A percentile compares a stretch with the other conserved stretches of the same genome.
Evolutionary conservation across 768 basidiomycete species (phyloP).

Genomic region (Pseudohyphozyma bogoriensis): DNA sequence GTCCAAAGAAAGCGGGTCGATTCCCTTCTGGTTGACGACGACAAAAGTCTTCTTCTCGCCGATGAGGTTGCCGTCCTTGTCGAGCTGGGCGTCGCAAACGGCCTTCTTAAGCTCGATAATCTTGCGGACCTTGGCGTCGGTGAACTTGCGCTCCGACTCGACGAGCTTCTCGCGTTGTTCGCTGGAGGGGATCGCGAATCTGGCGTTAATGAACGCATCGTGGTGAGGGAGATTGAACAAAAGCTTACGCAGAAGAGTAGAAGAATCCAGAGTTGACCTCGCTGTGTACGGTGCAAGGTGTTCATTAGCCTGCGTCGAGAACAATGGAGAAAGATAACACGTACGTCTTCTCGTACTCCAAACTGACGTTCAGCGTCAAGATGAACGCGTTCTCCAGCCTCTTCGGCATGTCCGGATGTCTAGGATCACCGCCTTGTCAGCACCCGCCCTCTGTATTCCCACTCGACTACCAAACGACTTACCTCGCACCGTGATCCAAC

Average conservation of each 20-base stretch:
- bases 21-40: conserved; percentile 96
- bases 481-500: conserved; percentile 90
- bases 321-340: conserved; percentile 36
- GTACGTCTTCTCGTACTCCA: conserved; percentile 99
- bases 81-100: conserved; percentile 88
- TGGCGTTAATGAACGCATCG: too few species aligned
- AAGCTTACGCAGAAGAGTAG: conserved; percentile 96
- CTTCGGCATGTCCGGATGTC: conserved; percentile 99
- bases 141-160: conserved; percentile 87
- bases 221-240: too few species aligned
- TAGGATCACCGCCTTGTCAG: too few species aligned
- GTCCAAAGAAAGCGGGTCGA: conserved; percentile 92
- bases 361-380: conserved; percentile 87
- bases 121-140: conserved; percentile 87
- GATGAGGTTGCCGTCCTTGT: conserved; percentile 42
- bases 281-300: conserved; percentile 42
- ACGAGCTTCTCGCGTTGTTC: conserved; percentile 98
- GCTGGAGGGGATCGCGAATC: too few species aligned
- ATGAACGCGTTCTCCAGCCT: conserved; percentile 92
- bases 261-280: conserved; percentile 99
- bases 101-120: conserved; percentile 92
- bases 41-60: conserved; percentile 67
- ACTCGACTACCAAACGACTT: too few species aligned
- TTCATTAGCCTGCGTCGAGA: conserved; percentile 18
- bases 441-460: too few species aligned